Percentiles rank a stretch among this genome's conserved stretches.
phyloP scores from a whole-genome alignment of 495 filamentous ascomycete species.

The Aspergillus ellipticus region DNA sequence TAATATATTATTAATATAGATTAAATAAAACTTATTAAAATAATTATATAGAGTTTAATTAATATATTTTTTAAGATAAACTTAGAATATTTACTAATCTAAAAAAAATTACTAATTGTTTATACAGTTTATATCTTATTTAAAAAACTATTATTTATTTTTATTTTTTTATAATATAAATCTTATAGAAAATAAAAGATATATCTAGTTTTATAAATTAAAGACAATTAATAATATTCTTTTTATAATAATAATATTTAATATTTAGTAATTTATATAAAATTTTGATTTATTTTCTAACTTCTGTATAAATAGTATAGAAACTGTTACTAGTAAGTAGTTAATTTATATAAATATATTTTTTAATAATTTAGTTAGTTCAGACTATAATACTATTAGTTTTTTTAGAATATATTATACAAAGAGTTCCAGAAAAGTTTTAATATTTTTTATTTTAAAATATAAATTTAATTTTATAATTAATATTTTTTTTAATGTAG shows the following conservation, averaged over 20 bases:
- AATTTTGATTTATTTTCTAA: background rate
- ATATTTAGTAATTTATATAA: slow-evolving; percentile 5
- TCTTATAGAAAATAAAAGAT: background rate
- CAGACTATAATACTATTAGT: background rate
- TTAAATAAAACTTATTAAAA: slow-evolving; percentile 4
- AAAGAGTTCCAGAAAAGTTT: background rate
- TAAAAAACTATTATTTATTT: slow-evolving; percentile 7
- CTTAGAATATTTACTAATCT: background rate
- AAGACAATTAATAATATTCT: background rate
- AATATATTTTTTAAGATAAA: slow-evolving; percentile 9
- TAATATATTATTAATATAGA: slow-evolving; percentile 9
- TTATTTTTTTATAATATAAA: slow-evolving; percentile 1
- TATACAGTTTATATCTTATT: slow-evolving; percentile 5
- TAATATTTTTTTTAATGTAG: background rate
- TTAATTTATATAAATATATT: slow-evolving; percentile 5
- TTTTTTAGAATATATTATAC: slow-evolving; percentile 4
- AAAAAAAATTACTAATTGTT: slow-evolving; percentile 3
- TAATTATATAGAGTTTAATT: slow-evolving; percentile 2
- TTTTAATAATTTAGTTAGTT: slow-evolving; percentile 1
- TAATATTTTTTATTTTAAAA: slow-evolving; percentile 1
- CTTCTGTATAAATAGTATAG: slow-evolving; percentile 2
- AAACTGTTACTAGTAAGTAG: background rate
- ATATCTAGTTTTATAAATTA: slow-evolving; percentile 10
- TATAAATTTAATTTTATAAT: slow-evolving; percentile 4
- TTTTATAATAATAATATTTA: slow-evolving; percentile 9